A percentile compares a stretch with the other conserved stretches of the same genome.
phyloP scores from a whole-genome alignment of 768 basidiomycete genomes.

The Tephrocybe sp. region DNA sequence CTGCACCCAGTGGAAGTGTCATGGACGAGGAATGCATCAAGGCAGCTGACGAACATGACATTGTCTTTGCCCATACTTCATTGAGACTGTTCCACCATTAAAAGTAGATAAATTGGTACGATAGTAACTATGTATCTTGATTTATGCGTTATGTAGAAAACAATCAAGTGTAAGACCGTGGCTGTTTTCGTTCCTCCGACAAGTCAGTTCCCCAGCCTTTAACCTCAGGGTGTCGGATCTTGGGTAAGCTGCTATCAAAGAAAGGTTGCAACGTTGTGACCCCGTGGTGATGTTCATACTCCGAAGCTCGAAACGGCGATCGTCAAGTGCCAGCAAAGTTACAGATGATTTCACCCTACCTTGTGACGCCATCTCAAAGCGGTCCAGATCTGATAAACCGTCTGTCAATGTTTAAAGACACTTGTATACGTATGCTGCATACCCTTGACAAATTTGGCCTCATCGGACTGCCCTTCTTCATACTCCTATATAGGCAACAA shows the following conservation, averaged over 20 bases:
- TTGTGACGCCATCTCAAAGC: conserved; percentile 87
- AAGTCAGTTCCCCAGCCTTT: conserved; percentile 66
- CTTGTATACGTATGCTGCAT: not conserved
- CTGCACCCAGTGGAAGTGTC: conserved; percentile 90
- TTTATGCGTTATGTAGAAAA: not conserved
- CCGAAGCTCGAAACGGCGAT: conserved; percentile 44
- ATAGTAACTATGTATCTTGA: not conserved
- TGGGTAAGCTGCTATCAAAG: conserved; percentile 77
- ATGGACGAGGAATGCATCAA: conserved; percentile 98
- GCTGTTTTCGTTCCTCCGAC: conserved; percentile 40
- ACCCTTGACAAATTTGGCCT: conserved; percentile 89
- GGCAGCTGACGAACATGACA: conserved; percentile 89
- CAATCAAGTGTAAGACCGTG: not conserved
- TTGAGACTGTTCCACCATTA: conserved; percentile 90
- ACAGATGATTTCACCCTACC: conserved; percentile 32
- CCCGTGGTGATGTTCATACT: conserved; percentile 63
- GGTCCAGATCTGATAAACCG: conserved; percentile 63
- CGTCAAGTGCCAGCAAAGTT: not conserved
- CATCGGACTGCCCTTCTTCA: conserved; percentile 66
- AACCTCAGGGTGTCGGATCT: conserved; percentile 69
- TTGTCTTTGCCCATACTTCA: conserved; percentile 89
- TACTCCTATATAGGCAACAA: conserved; percentile 58
- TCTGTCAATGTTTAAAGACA: not conserved
- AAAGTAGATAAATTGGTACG: not conserved
- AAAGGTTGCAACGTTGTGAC: conserved; percentile 61